phyloP scores from a whole-genome alignment of 1,284 basidiomycete species.

The Mycosarcoma mackinlayi region DNA sequence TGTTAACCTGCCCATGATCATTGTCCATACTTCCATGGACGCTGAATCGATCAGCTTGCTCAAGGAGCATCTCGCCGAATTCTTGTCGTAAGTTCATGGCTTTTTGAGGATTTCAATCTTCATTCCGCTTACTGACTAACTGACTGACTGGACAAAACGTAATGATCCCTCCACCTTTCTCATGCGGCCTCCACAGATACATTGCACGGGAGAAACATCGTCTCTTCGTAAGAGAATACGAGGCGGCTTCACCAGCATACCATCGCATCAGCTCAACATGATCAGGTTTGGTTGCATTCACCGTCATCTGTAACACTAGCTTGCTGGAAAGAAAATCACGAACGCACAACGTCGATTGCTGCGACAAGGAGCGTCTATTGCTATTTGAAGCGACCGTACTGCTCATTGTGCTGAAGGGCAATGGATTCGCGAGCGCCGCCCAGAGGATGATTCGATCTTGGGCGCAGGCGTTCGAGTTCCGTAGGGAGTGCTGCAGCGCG shows the following conservation, averaged over 20 bases:
- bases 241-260: constrained; percentile 78
- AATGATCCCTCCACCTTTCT: not conserved
- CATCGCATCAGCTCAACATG: constrained; percentile 73
- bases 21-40: constrained; percentile 90
- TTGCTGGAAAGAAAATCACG: not conserved
- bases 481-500: constrained; percentile 11
- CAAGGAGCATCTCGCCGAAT: constrained; percentile 87
- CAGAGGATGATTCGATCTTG: not conserved
- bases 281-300: not conserved
- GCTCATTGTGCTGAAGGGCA: constrained; percentile 7
- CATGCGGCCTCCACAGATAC: constrained; percentile 71
- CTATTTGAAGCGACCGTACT: too few species aligned
- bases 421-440: constrained; percentile 18
- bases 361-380: too few species aligned
- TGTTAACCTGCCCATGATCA: constrained; percentile 77
- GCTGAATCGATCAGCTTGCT: constrained; percentile 83
- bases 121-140: too few species aligned
- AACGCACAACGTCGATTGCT: too few species aligned
- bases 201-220: constrained; percentile 76
- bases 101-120: too few species aligned
- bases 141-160: too few species aligned
- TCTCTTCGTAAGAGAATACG: constrained; percentile 80
- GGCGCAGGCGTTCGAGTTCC: not conserved
- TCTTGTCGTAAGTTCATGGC: constrained; percentile 86
- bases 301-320: constrained; percentile 31